phyloP scores from a whole-genome alignment of 169 alveolate species.

The Plasmodium vinckei region DNA sequence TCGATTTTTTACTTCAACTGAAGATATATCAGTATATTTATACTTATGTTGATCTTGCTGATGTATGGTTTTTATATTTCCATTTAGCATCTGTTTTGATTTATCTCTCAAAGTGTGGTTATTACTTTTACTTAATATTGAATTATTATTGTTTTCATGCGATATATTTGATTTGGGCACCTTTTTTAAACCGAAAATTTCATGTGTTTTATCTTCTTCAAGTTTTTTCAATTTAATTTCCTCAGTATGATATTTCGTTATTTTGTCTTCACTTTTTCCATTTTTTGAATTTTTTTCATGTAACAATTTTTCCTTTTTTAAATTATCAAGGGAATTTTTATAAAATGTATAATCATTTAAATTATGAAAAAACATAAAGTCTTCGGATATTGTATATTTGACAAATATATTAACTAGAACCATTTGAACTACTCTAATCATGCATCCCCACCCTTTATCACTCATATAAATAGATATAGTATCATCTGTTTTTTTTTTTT shows the following conservation, averaged over 20 bases:
- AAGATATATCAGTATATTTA: neutral
- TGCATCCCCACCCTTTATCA: constrained; percentile 86
- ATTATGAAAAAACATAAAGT: constrained; percentile 56
- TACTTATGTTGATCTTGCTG: neutral
- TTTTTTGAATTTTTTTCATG: neutral
- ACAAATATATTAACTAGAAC: constrained; percentile 80
- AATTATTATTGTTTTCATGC: neutral
- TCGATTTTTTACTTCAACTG: neutral
- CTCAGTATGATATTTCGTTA: neutral
- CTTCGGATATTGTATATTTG: constrained; percentile 25
- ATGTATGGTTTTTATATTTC: neutral
- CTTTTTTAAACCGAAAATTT: neutral
- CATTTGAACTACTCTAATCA: constrained; percentile 83
- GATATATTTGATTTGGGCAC: neutral
- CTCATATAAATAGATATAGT: constrained; percentile 67
- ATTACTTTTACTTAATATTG: neutral
- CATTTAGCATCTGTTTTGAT: neutral
- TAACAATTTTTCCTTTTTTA: neutral
- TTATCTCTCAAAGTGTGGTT: neutral
- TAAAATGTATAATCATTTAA: constrained; percentile 32
- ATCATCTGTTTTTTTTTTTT: constrained; percentile 16
- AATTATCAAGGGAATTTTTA: constrained; percentile 28
- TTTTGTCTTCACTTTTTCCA: neutral
- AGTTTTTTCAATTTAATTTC: neutral
- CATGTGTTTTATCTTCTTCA: neutral